Conservation (phyloP, 2,329 filamentous ascomycete species). For the Diaporthe caulivora region DNA sequence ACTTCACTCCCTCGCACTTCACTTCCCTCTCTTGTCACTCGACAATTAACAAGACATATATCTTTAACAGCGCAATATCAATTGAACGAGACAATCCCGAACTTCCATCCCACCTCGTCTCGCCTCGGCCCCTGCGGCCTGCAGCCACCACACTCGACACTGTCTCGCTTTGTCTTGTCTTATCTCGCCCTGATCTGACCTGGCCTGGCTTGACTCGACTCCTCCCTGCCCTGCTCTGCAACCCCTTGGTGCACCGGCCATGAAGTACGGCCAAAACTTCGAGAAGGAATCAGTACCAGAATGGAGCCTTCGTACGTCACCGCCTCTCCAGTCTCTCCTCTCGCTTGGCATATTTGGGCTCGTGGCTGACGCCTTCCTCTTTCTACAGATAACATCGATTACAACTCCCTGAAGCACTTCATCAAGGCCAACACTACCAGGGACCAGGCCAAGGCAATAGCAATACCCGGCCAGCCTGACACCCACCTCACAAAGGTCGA, state of each 20-base stretch:
- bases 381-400: conserved; percentile 82
- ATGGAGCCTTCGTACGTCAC: conserved; percentile 79
- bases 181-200: not conserved
- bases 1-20: not conserved
- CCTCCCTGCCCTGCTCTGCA: conserved; percentile 6
- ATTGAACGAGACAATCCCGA: not conserved
- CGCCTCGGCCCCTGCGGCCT: not conserved
- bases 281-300: conserved; percentile 82
- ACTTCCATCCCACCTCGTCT: not conserved
- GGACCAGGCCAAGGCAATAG: conserved; percentile 76
- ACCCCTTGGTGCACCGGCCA: conserved; percentile 48
- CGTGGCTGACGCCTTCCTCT: conserved; percentile 35
- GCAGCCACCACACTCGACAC: conserved; percentile 4
- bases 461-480: conserved; percentile 80
- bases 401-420: conserved; percentile 86
- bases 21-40: not conserved
- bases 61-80: not conserved
- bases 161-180: not conserved
- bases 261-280: conserved; percentile 84
- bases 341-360: conserved; percentile 19
- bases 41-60: too few species aligned
- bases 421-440: conserved; percentile 85
- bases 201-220: not conserved
- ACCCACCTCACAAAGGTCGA: conserved; percentile 73
- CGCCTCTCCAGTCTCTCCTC: not conserved